A percentile compares a stretch with the other conserved stretches of the same genome.
Conservation (phyloP, 805 yeast species). For the Saturnispora quitensis region DNA sequence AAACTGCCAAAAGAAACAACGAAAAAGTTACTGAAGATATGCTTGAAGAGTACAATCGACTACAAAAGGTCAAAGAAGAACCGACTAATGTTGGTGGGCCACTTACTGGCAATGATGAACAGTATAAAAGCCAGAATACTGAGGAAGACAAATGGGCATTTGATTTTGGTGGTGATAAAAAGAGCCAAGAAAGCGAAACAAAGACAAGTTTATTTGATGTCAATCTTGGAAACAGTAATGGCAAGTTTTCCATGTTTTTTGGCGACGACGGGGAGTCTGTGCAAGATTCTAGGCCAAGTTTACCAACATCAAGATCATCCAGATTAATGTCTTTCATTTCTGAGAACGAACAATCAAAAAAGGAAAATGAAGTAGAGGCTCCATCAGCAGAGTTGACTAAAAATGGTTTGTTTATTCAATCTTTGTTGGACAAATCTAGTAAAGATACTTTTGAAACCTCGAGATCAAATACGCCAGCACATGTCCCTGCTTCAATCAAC, state of each 20-base stretch:
- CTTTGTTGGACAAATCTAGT: conserved; percentile 32
- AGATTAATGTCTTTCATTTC: conserved; percentile 16
- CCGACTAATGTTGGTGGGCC: neutral
- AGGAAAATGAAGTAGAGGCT: neutral
- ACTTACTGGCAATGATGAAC: neutral
- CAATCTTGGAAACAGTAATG: conserved; percentile 7
- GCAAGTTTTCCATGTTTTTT: conserved; percentile 24
- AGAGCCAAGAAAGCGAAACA: neutral
- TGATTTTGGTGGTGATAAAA: conserved; percentile 9
- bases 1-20: conserved; percentile 40
- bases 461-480: neutral
- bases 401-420: conserved; percentile 38
- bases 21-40: conserved; percentile 26
- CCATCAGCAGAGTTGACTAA: conserved; percentile 3
- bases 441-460: neutral
- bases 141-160: conserved; percentile 9
- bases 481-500: neutral
- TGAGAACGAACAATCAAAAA: neutral
- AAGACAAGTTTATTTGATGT: conserved; percentile 8
- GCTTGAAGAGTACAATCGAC: neutral
- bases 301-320: conserved; percentile 11
- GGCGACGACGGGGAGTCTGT: conserved; percentile 13
- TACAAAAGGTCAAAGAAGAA: neutral
- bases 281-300: conserved; percentile 28
- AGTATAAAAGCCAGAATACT: neutral